These are phyloP conservation scores for Hawksworthiomyces lignivorus DNA, from an alignment of 2,329 filamentous ascomycete genomes.

Conservation along the genomic window DNA sequence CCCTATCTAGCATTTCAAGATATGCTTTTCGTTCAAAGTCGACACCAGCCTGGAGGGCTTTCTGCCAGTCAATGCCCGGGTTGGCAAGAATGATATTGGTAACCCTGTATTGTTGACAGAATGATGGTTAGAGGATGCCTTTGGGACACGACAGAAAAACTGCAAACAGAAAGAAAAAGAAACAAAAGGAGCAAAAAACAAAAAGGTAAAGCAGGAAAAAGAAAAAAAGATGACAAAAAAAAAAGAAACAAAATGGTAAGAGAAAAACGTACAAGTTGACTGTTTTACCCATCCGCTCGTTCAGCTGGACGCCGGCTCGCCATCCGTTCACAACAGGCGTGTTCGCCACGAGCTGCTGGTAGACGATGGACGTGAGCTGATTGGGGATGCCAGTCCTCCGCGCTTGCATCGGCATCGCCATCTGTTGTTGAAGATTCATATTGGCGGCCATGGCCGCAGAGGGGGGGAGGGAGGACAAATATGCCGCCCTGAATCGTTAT, in stretches of 20 bases:
- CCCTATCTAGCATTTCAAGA: conserved; percentile 38
- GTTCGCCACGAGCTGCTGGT: conserved; percentile 22
- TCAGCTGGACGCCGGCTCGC: conserved; percentile 30
- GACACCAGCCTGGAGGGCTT: conserved; percentile 34
- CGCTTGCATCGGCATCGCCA: conserved; percentile 37
- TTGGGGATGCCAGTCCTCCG: conserved; percentile 33
- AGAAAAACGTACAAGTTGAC: conserved; percentile 32
- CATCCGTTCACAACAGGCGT: conserved; percentile 27
- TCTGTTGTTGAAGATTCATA: conserved; percentile 39
- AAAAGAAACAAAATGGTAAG: background rate
- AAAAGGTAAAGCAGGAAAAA: background rate
- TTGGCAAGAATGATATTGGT: conserved; percentile 43
- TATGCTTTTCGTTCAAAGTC: conserved; percentile 42
- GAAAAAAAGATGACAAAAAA: background rate
- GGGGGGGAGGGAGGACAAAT: too few species aligned
- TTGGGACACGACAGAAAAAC: too few species aligned
- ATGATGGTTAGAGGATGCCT: background rate
- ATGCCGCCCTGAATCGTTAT: too few species aligned
- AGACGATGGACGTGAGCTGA: conserved; percentile 24
- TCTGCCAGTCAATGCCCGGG: conserved; percentile 31
- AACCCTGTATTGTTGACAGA: conserved; percentile 30
- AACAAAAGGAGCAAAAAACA: background rate
- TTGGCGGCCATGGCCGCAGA: conserved; percentile 52
- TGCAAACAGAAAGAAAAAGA: background rate
- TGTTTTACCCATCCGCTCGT: conserved; percentile 35